Conservation (phyloP, 495 filamentous ascomycete species). For the Neurospora tetrasperma region DNA sequence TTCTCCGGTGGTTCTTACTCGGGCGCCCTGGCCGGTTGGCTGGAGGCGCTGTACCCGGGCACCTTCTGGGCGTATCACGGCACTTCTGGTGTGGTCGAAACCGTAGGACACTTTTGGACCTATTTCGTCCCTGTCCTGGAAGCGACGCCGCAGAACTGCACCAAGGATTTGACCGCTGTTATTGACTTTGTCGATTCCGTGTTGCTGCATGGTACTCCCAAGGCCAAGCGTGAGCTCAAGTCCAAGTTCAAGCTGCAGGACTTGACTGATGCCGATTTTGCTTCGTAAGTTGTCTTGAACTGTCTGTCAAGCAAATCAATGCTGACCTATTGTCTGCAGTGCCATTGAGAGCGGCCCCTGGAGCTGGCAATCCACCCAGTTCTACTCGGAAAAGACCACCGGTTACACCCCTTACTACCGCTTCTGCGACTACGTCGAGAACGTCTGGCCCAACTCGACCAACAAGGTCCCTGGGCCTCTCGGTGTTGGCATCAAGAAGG, state of each 20-base stretch:
- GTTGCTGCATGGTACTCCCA: conserved; percentile 29
- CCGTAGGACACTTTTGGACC: conserved; percentile 54
- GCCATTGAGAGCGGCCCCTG: conserved; percentile 46
- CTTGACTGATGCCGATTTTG: conserved; percentile 51
- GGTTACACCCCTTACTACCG: conserved; percentile 19
- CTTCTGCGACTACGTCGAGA: conserved; percentile 29
- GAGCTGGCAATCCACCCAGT: conserved; percentile 44
- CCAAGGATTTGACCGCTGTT: conserved; percentile 42
- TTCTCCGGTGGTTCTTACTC: conserved; percentile 55
- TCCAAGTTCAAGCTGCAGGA: conserved; percentile 45
- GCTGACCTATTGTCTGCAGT: conserved; percentile 8
- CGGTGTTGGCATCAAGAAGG: conserved; percentile 20
- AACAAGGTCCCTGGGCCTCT: conserved; percentile 16
- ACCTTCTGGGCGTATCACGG: conserved; percentile 61
- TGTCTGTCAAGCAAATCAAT: background rate
- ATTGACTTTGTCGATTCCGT: conserved; percentile 47
- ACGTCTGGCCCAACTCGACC: conserved; percentile 18
- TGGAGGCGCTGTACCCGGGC: conserved; percentile 45
- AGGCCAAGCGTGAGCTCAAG: conserved; percentile 43
- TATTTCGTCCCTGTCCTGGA: conserved; percentile 55
- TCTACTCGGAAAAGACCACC: conserved; percentile 21
- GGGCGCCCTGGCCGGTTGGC: conserved; percentile 55
- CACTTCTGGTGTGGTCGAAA: conserved; percentile 52
- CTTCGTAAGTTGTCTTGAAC: conserved; percentile 22
- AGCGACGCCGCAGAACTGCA: conserved; percentile 57